Evolutionary conservation across 441 rosid species (phyloP).

Genomic region (Hura crepitans): DNA sequence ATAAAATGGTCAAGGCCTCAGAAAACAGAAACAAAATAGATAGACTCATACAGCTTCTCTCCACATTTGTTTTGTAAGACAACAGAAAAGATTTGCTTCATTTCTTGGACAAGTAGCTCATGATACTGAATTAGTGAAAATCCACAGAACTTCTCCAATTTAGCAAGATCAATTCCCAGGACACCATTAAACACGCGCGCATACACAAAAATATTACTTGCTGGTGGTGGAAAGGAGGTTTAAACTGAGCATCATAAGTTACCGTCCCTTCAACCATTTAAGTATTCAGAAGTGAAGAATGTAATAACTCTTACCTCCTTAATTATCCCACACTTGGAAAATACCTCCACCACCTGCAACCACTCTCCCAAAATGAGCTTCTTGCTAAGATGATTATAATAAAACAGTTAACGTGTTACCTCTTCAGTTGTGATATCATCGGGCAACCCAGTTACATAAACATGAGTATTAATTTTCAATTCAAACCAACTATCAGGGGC

Average conservation of each 20-base stretch:
- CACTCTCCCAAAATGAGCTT: slow-evolving; percentile 28
- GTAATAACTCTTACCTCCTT: slow-evolving; percentile 59
- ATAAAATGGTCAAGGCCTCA: background rate
- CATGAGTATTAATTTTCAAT: slow-evolving; percentile 90
- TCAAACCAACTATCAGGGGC: slow-evolving; percentile 98
- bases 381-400: slow-evolving; percentile 18
- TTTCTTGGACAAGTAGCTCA: slow-evolving; percentile 2
- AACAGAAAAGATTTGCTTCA: background rate
- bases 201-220: background rate
- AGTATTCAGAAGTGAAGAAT: background rate
- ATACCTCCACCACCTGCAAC: slow-evolving; percentile 77
- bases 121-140: background rate
- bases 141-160: background rate
- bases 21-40: background rate
- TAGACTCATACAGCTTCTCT: background rate
- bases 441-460: slow-evolving; percentile 90
- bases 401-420: slow-evolving; percentile 43
- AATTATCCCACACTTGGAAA: slow-evolving; percentile 93
- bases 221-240: background rate
- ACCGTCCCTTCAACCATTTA: slow-evolving; percentile 8
- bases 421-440: slow-evolving; percentile 79
- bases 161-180: background rate
- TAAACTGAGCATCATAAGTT: slow-evolving; percentile 11
- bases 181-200: background rate
- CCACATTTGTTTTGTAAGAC: background rate